Base-by-base conservation (phyloP, 2,329 filamentous ascomycete species). In the Penicillium sp. region DNA sequence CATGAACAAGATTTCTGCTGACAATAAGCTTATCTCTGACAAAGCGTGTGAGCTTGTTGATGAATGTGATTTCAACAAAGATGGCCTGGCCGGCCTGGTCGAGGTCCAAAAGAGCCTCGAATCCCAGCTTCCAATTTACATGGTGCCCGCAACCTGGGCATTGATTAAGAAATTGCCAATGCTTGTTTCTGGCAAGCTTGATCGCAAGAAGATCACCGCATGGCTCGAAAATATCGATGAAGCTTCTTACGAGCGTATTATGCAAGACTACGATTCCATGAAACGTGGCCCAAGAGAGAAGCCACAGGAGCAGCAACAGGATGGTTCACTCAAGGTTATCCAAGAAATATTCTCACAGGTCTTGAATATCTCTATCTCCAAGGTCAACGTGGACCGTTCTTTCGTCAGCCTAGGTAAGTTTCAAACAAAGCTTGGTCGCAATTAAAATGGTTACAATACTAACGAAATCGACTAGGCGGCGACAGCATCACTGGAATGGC, bases 221-320 rank as follows among this genome's bases (percentile, higher is more conserved):
- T 84, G 81, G 81, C 57, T 83, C 3, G 75, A 78, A 22, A 66
- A 63, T 42, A 71, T 78, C 61, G 71, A 76, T n/a, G 68, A 76
- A 3, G 61, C 68, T 0, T 70, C 68, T 0, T 79, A 78, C 39
- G 70, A 76, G 14, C 68, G 70, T 4, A 76, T 79, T 1, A 71
- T 79, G 54, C 69, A 72, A 2, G 62, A 73, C 7, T 73, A 76
- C 8, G 72, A 69, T 26, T 62, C 58, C 11, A 66, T 70, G 49
- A 70, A 67, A 49, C 62, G 60, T 21, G 65, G 66, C 0, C 59
- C 65, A 14, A 57, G 60, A 10, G 62, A 67, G 21, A 66, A 68
- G 16, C 49, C 59, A 7, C 55, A 56, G 21, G 55, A 65, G 37
- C 57, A 65, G 8, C 57, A 65, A 6, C 47, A 52, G 5, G 39